phyloP scores from a whole-genome alignment of 2,329 filamentous ascomycete genomes.

The Fusarium sp. region DNA sequence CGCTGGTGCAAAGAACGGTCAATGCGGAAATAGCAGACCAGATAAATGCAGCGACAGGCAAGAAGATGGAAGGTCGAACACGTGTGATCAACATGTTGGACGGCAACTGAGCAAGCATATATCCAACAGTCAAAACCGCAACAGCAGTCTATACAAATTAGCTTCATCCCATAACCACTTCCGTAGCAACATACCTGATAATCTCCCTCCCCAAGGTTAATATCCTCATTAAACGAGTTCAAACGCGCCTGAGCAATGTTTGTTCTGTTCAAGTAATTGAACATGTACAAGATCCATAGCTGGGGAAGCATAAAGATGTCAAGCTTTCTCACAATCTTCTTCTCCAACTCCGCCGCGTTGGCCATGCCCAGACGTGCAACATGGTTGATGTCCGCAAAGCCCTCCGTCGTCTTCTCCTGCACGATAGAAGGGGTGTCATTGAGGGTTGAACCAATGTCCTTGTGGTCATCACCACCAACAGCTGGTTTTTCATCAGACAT shows the following conservation, averaged over 20 bases:
- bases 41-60: conserved; percentile 23
- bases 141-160: conserved; percentile 24
- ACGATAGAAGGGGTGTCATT: conserved; percentile 5
- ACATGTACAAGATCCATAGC: conserved; percentile 41
- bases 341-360: conserved; percentile 20
- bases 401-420: conserved; percentile 22
- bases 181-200: conserved; percentile 1
- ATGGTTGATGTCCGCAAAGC: conserved; percentile 22
- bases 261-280: conserved; percentile 37
- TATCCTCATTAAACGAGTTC: conserved; percentile 32
- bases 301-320: conserved; percentile 36
- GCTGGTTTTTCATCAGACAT: conserved; percentile 30
- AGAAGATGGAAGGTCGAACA: conserved; percentile 21
- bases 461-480: neutral
- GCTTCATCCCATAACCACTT: rapidly evolving
- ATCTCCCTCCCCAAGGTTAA: conserved; percentile 34
- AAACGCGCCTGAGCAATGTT: conserved; percentile 37
- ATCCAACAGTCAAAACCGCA: conserved; percentile 30
- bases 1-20: conserved; percentile 27
- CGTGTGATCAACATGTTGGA: conserved; percentile 37
- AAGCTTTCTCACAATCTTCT: conserved; percentile 32
- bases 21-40: conserved; percentile 32
- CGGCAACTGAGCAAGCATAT: conserved; percentile 34
- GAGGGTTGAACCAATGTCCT: neutral
- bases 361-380: conserved; percentile 28